Evolutionary conservation across 768 basidiomycete genomes (phyloP), one percentile per base, ranked within the genome.

Genomic region (Asterophora lycoperdoides): DNA sequence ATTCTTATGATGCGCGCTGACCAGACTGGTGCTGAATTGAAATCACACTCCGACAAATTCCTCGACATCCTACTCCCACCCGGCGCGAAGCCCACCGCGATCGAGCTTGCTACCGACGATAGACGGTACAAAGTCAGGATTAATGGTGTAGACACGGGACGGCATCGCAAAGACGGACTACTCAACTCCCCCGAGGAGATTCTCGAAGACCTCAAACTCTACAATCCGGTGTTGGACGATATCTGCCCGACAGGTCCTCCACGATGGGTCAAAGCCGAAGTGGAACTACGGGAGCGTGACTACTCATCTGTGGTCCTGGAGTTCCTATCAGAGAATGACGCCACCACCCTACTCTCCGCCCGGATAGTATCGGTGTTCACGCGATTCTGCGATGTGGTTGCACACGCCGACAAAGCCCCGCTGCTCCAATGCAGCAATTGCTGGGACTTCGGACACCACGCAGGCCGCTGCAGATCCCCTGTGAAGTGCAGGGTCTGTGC

Each of bases 21-120:
- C 29, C 60, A 61, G 32, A 52, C 43, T 0, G 57, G 57, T 0
- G 49, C 49, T 11, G 57, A 60, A 10, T 46, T 63, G 13, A 9
- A 54, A 1, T 18, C 47, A 20, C 52, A 49, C 23, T 35, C 46
- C 2, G 9, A 48, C 3, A 40, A 41, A 0, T 41, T 62, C 46
- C 33, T 46, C 20, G 29, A 51, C 38, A 40, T 51, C 14, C 39
- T 51, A 42, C 6, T 5, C 36, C 36, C 36, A 15, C 7, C 30
- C 42, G 33, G 23, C 14, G 35, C 41, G 30, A 54, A 44, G 28
- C 14, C 43, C 9, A 43, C 58, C 23, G 40, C 37, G 19, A 33
- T 44, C 10, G 52, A 45, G 1, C 35, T n/a, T n/a, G n/a, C n/a
- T n/a, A n/a, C n/a, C n/a, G n/a, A n/a, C n/a, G n/a, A n/a, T n/a